Evolutionary conservation across 1,139 yeast species (phyloP).

Genomic region (Kurtzmaniella quercitrusa): DNA sequence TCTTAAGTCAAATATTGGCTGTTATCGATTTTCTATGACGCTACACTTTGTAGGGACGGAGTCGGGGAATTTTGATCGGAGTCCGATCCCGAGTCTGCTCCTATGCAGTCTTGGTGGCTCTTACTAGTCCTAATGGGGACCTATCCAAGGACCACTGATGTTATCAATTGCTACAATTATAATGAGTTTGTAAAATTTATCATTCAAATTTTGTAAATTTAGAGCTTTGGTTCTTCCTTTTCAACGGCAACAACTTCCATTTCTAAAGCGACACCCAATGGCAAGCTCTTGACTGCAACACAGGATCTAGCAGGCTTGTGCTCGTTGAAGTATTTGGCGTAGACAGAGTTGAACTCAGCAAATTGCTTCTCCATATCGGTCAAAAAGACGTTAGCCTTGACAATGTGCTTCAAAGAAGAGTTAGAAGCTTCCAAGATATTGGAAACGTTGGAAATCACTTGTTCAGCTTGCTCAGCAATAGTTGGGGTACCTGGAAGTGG

Average conservation of each 20-base stretch:
- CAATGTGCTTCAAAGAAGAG: constrained; percentile 75
- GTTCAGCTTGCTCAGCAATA: constrained; percentile 81
- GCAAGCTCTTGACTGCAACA: constrained; percentile 85
- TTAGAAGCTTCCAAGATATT: constrained; percentile 78
- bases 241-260: constrained; percentile 80
- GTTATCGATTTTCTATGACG: too few relatives aligned
- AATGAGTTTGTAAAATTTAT: too few relatives aligned
- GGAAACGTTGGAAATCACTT: constrained; percentile 71
- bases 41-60: too few relatives aligned
- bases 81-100: too few relatives aligned
- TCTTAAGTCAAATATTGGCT: too few relatives aligned
- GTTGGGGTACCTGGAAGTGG: constrained; percentile 65
- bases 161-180: too few relatives aligned
- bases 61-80: too few relatives aligned
- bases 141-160: too few relatives aligned
- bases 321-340: constrained; percentile 70
- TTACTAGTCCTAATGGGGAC: too few relatives aligned
- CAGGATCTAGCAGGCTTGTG: constrained; percentile 96
- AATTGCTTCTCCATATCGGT: constrained; percentile 79
- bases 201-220: constrained; percentile 10
- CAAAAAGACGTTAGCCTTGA: constrained; percentile 82
- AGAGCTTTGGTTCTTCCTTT: constrained; percentile 38
- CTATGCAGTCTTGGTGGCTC: too few relatives aligned
- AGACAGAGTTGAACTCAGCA: constrained; percentile 77
- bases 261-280: constrained; percentile 74